Base-by-base conservation (phyloP, 164 flowering plant genomes). In the Kalanchoe fedtschenkoi region DNA sequence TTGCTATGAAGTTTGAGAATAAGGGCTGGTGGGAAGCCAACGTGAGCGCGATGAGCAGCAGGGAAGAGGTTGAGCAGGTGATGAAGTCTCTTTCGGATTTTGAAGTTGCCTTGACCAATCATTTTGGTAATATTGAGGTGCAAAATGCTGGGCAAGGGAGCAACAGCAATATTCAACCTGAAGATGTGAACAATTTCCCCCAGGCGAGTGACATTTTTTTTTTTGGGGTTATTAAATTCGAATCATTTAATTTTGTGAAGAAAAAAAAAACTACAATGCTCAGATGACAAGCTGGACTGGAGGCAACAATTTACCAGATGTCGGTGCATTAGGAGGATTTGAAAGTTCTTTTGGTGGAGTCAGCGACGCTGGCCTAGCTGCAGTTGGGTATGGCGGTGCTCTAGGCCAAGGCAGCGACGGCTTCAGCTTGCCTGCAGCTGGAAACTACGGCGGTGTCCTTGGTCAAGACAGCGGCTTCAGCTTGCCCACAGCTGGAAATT, bases 21-120 rank as follows among this genome's bases (percentile, higher is more conserved):
- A 51, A 51, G 56, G 56, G 56, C 26, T 51, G 56, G 56, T 51
- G 56, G 56, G 56, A 51, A 51, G 56, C 56, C 15, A 28, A 51
- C 26, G 13, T 51, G 13, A 13, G 13, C 14, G 56, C 24, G 32
- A 51, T 51, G 32, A 51, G 26, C 17, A 51, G 32, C 26, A 32
- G 13, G 33, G 32, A 51, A 6, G 56, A 51, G 17, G 32, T 51
- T 0, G 16, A 51, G 32, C 56, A 51, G 56, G 21, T 51, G 32
- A 3, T 51, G n/a, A 51, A 51, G 32, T 26, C 56, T 51, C 9
- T 51, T 28, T 5, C 5, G 21, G 32, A 51, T 51, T 51, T 51
- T 15, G 17, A 51, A 32, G 32, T 1, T 15, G 56, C 56, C 21
- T 51, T 51, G 17, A 10, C 56, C 32, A 29, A 51, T 51, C 56